Base-by-base conservation (phyloP, 73 alveolate genomes). In the Blepharisma japonicum region DNA sequence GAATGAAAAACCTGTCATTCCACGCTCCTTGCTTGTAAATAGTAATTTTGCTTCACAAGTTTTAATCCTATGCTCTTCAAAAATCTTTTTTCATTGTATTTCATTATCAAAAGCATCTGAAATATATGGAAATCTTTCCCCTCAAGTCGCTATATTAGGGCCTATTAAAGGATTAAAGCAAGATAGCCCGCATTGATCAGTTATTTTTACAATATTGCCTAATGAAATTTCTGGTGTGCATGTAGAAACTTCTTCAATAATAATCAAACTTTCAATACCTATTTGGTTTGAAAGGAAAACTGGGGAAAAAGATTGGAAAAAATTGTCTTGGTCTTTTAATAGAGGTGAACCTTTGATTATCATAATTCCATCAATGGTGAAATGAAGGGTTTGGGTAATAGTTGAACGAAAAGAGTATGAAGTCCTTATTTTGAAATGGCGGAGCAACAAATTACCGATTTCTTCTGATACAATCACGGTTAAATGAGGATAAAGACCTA, bases 141-240 rank as follows among this genome's bases (percentile, higher is more conserved):
- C 74, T 39, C 74, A 61, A 8, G 14, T 61, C 18, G 14, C 74
- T n/a, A 61, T 61, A 61, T 61, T 61, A 8, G 14, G 14, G 2
- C 74, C 74, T 8, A 61, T 14, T 9, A 61, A 25, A 2, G 74
- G 74, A 39, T 61, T 61, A 39, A 61, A 61, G 46, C 14, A 61
- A 9, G 74, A n/a, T 14, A 61, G 74, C 46, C 74, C 74, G 47
- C 74, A 61, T 14, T 61, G 74, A 2, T 61, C 23, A 14, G 74
- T 61, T 25, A 61, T 39, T 39, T 39, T 14, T 9, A 61, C 18
- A n/a, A n/a, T 14, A 25, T 0, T 25, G 18, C 23, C 74, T 18
- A 39, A 2, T 14, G 18, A 8, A 8, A 14, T 25, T 14, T 14
- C 39, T 14, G 74, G 74, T 18, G 46, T 18, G 47, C 23, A 61